phyloP scores from a whole-genome alignment of 1,284 basidiomycete genomes.

The Tremellales sp. region DNA sequence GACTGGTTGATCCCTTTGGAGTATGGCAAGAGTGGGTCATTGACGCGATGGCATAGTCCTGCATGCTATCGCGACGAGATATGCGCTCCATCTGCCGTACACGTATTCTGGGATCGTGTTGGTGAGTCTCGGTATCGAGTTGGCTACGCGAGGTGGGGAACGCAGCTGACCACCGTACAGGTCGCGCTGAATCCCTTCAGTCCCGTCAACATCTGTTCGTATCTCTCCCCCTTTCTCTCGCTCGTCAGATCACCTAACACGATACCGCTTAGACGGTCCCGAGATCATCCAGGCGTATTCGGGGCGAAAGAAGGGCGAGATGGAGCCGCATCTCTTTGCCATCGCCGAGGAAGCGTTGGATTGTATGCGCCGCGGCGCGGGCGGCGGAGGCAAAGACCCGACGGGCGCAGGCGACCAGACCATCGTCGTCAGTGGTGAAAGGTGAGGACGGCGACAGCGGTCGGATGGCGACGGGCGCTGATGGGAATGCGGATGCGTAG shows the following conservation, averaged over 20 bases:
- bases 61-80: constrained; percentile 94
- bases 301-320: constrained; percentile 83
- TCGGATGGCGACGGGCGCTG: too few relatives aligned
- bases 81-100: constrained; percentile 95
- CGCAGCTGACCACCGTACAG: constrained; percentile 19
- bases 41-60: constrained; percentile 59
- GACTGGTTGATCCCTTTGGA: too few relatives aligned
- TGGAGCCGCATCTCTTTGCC: constrained; percentile 97
- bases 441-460: constrained; percentile 55
- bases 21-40: background rate
- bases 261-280: constrained; percentile 60
- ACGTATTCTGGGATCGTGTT: constrained; percentile 89
- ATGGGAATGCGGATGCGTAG: too few relatives aligned
- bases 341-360: constrained; percentile 99
- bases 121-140: constrained; percentile 30
- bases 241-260: background rate
- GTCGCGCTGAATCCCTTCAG: constrained; percentile 99
- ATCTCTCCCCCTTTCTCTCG: background rate
- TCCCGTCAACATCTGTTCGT: constrained; percentile 70
- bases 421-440: constrained; percentile 98
- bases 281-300: constrained; percentile 98
- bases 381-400: constrained; percentile 66
- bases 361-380: constrained; percentile 65
- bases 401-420: constrained; percentile 72
- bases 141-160: background rate